phyloP scores from a whole-genome alignment of 164 flowering plant genomes.

The Sedum album region DNA sequence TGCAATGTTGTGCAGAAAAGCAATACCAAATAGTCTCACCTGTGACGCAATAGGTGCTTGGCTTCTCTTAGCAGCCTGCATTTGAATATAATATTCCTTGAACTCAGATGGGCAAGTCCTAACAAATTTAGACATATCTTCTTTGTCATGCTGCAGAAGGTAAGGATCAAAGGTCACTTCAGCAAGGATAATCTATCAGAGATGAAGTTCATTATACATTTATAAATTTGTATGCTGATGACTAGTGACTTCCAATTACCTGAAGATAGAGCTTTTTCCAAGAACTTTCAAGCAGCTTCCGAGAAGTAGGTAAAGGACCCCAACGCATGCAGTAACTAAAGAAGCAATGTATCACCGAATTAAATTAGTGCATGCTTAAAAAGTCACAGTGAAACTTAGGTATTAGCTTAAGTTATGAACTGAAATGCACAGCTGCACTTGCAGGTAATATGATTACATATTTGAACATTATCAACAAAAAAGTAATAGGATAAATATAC shows the following conservation, averaged over 20 bases:
- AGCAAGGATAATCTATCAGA: not conserved
- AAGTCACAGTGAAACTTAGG: not conserved
- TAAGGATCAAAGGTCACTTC: not conserved
- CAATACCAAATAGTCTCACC: conserved; percentile 25
- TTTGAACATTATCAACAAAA: not conserved
- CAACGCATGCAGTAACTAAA: conserved; percentile 82
- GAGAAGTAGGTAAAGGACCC: conserved; percentile 53
- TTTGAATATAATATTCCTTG: conserved; percentile 90
- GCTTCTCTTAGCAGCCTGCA: conserved; percentile 94
- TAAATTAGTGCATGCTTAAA: not conserved
- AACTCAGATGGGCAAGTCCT: conserved; percentile 74
- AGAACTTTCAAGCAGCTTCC: conserved; percentile 53
- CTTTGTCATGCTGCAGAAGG: conserved; percentile 71
- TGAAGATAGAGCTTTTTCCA: conserved; percentile 94
- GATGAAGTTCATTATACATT: not conserved
- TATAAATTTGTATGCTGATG: not conserved
- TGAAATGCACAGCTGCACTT: too few species aligned
- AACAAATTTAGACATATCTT: conserved; percentile 77
- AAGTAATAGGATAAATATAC: conserved; percentile 16
- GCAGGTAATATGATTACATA: too few species aligned
- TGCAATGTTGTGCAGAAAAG: not conserved
- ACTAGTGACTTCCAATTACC: conserved; percentile 24
- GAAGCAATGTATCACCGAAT: not conserved
- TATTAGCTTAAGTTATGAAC: not conserved
- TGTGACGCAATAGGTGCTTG: conserved; percentile 88